These are phyloP conservation scores for Pleomassaria siparia DNA, from an alignment of 2,329 filamentous ascomycete species.

Conservation along the genomic window DNA sequence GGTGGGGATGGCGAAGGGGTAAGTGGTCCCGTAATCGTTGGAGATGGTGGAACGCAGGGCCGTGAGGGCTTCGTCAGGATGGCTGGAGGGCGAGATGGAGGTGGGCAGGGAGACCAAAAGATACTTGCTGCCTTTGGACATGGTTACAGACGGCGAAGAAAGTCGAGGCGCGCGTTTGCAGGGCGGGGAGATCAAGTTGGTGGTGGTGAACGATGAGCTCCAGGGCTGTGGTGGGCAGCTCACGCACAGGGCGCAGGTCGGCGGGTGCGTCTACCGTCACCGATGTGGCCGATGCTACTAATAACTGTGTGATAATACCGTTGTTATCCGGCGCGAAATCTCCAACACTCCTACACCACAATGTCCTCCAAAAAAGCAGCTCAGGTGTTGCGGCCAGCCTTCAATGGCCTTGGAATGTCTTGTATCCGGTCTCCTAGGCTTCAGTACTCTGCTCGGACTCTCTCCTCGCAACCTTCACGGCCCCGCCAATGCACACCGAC, in stretches of 20 bases:
- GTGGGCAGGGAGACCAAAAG: constrained; percentile 87
- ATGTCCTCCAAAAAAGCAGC: constrained; percentile 35
- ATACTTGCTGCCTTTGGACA: constrained; percentile 64
- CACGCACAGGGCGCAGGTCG: constrained; percentile 16
- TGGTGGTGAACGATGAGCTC: constrained; percentile 16
- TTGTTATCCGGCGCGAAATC: constrained; percentile 12
- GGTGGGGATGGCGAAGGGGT: constrained; percentile 80
- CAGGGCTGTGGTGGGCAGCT: constrained; percentile 23
- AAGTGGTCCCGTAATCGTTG: constrained; percentile 72
- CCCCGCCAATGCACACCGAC: constrained; percentile 26
- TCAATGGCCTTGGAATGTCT: constrained; percentile 24
- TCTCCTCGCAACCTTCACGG: constrained; percentile 21
- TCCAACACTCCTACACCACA: constrained; percentile 11
- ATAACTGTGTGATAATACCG: constrained; percentile 12
- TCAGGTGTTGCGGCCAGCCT: constrained; percentile 23
- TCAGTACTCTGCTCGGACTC: constrained; percentile 14
- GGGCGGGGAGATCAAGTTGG: constrained; percentile 10
- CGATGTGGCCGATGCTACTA: no score
- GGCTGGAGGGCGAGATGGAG: constrained; percentile 78
- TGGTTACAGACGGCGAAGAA: constrained; percentile 25
- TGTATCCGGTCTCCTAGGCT: constrained; percentile 15
- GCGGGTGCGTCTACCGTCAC: constrained; percentile 22
- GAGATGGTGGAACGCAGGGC: constrained; percentile 72
- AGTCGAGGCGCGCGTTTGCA: constrained; percentile 13
- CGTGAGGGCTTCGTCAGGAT: constrained; percentile 78